Base-by-base conservation (phyloP, 257 asterid species). In the Salvia hispanica region DNA sequence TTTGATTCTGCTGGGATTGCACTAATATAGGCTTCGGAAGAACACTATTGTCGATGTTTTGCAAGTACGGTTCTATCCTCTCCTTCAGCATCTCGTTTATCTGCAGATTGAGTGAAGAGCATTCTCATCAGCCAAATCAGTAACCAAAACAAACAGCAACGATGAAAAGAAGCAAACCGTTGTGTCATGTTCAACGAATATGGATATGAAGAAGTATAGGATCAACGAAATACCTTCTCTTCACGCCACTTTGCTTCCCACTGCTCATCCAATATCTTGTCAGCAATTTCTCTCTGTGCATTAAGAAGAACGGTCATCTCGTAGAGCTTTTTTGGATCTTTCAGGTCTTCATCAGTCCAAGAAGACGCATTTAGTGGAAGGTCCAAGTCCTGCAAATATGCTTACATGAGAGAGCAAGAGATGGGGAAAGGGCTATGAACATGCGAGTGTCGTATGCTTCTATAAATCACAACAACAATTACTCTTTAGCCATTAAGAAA, bases 221-320 rank as follows among this genome's bases (percentile, higher is more conserved):
- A 48, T 50, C 58, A 36, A 50, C 2, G 37, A 36, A 14, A 9
- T 52, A 88, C 97, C 97, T 88, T 92, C 70, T 85, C 90, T 81
- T 90, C 90, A 25, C 97, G 96, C 97, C 98, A 92, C 71, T 86
- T 86, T 3, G 82, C 80, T 74, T 88, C 97, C 98, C 98, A 92
- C 77, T 92, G 98, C 16, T 86, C 72, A 62, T 92, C 98, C 81
- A 92, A 69, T 67, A 88, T 79, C 62, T 85, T 74, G 48, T 92
- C 97, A 14, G 95, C 88, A 47, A 92, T 82, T 82, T 92, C 97
- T 72, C 84, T 79, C 76, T 92, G 98, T 12, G 98, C 98, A 21
- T 85, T 90, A 21, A 92, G 97, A 74, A 92, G 96, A 74, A 90
- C 75, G 4, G 88, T 86, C 98, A 83, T 92, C 80, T 92, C 98